Base-by-base conservation (phyloP, 805 yeast species). In the Cyberlindnera maclurae region DNA sequence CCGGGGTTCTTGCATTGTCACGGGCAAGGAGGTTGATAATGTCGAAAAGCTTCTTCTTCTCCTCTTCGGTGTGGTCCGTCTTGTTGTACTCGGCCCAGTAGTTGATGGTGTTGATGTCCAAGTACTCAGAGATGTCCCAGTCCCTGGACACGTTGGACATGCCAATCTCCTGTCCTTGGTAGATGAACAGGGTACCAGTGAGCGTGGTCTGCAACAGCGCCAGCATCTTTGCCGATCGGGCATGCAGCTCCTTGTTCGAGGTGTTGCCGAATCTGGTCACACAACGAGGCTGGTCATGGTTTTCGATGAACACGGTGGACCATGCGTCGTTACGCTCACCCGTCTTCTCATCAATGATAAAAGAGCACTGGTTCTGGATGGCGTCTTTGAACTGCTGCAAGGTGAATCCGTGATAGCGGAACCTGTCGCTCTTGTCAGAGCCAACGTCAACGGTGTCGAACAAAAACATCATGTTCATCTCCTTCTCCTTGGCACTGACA, bases 161-260 rank as follows among this genome's bases (percentile, higher is more conserved):
- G 26, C 77, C 81, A 43, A 76, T 59, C 49, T 76, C 82, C 54
- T 76, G 82, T 37, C 81, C 82, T 56, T 76, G 80, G 57, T 74
- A 76, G 29, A 76, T 58, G 57, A 64, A 76, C 38, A 73, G 55
- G 12, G 81, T 73, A 35, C 82, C 80, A 22, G 75, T 68, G 46
- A 73, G 62, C 12, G 76, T 50, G 11, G 63, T 39, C 44, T 68
- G 66, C 51, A 75, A 54, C 34, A 68, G 44, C 13, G 76, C 64
- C 44, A 75, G 51, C 51, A 73, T 55, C 57, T 75, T 75, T 22
- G 75, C 74, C 22, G 74, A 64, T 37, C 57, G 51, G 37, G 50
- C 59, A 33, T 67, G 54, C 56, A 52, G 29, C 18, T 32, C 41
- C 36, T 55, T 47, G 22, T 57, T 57, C 6, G 65, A 57, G 36